These are phyloP conservation scores for Thalassiosira ordinaria DNA, from an alignment of 352 stramenopile species.

Conservation along the genomic window DNA sequence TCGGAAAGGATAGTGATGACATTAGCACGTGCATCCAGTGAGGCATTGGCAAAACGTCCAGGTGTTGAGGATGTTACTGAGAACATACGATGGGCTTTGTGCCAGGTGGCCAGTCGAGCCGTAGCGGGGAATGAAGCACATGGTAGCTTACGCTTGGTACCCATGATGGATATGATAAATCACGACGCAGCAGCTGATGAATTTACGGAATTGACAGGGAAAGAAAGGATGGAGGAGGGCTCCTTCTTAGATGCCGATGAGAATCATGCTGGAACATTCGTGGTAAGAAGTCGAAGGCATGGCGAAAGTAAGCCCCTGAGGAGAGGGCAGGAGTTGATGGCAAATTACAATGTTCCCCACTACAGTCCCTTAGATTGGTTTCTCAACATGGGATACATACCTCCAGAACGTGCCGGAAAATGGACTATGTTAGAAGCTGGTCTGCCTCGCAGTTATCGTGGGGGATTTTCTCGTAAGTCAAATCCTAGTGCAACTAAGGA, in stretches of 20 bases:
- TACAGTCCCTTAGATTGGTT: constrained; percentile 85
- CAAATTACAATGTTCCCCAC: constrained; percentile 85
- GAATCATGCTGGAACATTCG: constrained; percentile 73
- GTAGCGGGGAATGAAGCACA: constrained; percentile 65
- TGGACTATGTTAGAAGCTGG: constrained; percentile 78
- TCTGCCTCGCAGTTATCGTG: constrained; percentile 59
- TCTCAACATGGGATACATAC: constrained; percentile 81
- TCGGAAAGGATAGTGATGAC: constrained; percentile 58
- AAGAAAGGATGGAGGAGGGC: constrained; percentile 61
- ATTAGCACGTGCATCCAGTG: constrained; percentile 14
- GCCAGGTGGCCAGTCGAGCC: constrained; percentile 75
- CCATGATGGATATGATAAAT: constrained; percentile 74
- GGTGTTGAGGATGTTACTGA: constrained; percentile 49
- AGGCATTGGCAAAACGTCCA: constrained; percentile 25
- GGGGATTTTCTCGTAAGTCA: constrained; percentile 44
- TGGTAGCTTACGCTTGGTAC: constrained; percentile 64
- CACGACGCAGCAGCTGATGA: constrained; percentile 64
- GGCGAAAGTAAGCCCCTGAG: constrained; percentile 68
- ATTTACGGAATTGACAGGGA: constrained; percentile 77
- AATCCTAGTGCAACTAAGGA: constrained; percentile 1
- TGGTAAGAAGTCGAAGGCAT: constrained; percentile 72
- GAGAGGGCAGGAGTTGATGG: constrained; percentile 77
- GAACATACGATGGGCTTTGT: constrained; percentile 76
- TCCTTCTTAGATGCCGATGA: constrained; percentile 69
- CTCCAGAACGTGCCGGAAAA: constrained; percentile 67